phyloP scores from a whole-genome alignment of 2,329 filamentous ascomycete genomes.

The Botryotinia convoluta region DNA sequence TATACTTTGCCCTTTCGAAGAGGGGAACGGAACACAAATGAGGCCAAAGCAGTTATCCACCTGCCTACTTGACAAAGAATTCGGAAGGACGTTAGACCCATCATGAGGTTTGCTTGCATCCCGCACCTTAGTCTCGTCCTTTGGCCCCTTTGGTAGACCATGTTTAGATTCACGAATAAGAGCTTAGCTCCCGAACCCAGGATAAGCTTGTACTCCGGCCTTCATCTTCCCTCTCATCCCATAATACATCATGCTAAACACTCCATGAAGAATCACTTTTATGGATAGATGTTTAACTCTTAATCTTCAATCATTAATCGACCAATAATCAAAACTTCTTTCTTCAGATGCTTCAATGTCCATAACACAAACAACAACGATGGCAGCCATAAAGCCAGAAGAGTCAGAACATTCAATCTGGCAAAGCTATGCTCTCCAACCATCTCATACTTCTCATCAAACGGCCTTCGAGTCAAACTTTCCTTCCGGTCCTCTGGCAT shows the following conservation, averaged over 20 bases:
- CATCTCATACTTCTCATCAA: constrained; percentile 29
- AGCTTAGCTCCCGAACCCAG: constrained; percentile 33
- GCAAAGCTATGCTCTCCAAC: constrained; percentile 37
- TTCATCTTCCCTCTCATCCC: constrained; percentile 31
- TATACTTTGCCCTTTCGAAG: constrained; percentile 26
- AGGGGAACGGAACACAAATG: constrained; percentile 23
- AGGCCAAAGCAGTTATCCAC: constrained; percentile 22
- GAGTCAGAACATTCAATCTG: constrained; percentile 36
- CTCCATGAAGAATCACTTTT: constrained; percentile 23
- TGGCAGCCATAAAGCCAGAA: constrained; percentile 39
- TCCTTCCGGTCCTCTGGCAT: constrained; percentile 28
- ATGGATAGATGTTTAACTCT: constrained; percentile 29
- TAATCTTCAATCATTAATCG: constrained; percentile 12
- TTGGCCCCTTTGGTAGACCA: constrained; percentile 32
- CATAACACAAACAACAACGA: constrained; percentile 37
- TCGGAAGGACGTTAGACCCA: constrained; percentile 35
- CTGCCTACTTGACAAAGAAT: constrained; percentile 27
- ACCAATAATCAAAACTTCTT: constrained; percentile 26
- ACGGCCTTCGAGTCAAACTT: constrained; percentile 34
- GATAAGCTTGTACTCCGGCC: constrained; percentile 34
- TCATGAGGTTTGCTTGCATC: constrained; percentile 32
- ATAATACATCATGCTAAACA: constrained; percentile 24
- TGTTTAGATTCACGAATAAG: constrained; percentile 33
- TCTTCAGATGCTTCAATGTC: constrained; percentile 36
- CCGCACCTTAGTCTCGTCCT: constrained; percentile 25